Evolutionary conservation across 2,329 filamentous ascomycete genomes (phyloP), one percentile per base, ranked within the genome.

Genomic region (Capronia epimyces): DNA sequence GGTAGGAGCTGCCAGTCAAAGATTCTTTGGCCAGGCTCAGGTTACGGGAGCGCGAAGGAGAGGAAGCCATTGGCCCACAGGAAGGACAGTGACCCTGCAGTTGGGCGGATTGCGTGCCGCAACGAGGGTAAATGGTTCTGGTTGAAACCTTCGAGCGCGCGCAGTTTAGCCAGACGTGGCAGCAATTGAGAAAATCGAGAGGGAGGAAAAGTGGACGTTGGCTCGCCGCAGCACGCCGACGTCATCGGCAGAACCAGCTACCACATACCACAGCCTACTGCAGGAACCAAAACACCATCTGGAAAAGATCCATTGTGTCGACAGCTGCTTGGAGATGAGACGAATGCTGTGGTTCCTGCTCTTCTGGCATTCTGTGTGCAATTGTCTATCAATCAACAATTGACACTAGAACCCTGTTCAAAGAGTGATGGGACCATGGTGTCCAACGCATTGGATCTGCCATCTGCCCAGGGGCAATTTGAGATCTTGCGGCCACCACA

Each of bases 1-100:
- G 68, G 61, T 60, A 61, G 21, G 71, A 73, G 47, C 66, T 67
- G 55, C 71, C 68, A 45, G 65, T 65, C 53, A 74, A 50, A 18
- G 65, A 65, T 52, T 60, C 69, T 54, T 71, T 70, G 40, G 68
- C 70, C 45, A 75, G 64, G 24, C 69, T 67, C 8, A 71, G 72
- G 45, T 70, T 68, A 43, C 61, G 60, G 15, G 66, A 64, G 53
- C 68, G 68, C 49, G 51, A 68, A 49, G 51, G 13, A 37, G 50
- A 43, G 8, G 54, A 53, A 3, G 54, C 43, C 54, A 56, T 56
- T 42, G 6, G 32, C 2, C 7, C 18, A 22, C 21, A 12, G 10
- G 20, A n/a, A 37, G 7, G 34, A 8, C 24, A 13, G 10, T 42
- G 24, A 42, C 21, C 24, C 18, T 25, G 39, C 20, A 15, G 24